A percentile compares a stretch with the other conserved stretches of the same genome.
Conservation (phyloP, 352 stramenopile species). For the Thraustochytrium striatum region DNA sequence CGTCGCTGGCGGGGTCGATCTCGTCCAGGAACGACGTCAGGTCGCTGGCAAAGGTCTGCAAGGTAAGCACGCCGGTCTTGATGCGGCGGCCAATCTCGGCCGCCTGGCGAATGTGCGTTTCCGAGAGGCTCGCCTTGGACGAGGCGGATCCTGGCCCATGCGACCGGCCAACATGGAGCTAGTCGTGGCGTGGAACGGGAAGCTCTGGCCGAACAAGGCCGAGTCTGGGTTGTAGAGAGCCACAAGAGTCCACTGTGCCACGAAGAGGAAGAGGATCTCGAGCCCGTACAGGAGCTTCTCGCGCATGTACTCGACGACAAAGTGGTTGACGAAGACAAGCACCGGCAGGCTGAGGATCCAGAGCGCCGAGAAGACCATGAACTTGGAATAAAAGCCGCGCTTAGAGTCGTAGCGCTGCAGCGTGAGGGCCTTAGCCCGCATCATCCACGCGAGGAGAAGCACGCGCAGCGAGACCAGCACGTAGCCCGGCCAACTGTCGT, state of each 20-base stretch:
- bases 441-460: background rate
- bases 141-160: background rate
- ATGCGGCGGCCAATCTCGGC: conserved; percentile 30
- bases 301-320: conserved; percentile 30
- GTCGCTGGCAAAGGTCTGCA: conserved; percentile 23
- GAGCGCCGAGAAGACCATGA: conserved; percentile 1
- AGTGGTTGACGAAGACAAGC: background rate
- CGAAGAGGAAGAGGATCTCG: background rate
- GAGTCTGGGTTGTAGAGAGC: conserved; percentile 24
- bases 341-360: conserved; percentile 15
- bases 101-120: conserved; percentile 17
- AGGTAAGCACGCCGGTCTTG: background rate
- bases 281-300: conserved; percentile 22
- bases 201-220: background rate
- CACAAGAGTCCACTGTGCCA: background rate
- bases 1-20: conserved; percentile 6
- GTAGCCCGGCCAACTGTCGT: conserved; percentile 27
- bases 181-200: conserved; percentile 38
- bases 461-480: background rate
- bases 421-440: conserved; percentile 5
- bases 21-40: conserved; percentile 23
- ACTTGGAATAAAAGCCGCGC: conserved; percentile 29
- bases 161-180: conserved; percentile 6
- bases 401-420: conserved; percentile 32
- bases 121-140: background rate